Base-by-base conservation (phyloP, 441 rosid species). In the Adansonia grandidieri region DNA sequence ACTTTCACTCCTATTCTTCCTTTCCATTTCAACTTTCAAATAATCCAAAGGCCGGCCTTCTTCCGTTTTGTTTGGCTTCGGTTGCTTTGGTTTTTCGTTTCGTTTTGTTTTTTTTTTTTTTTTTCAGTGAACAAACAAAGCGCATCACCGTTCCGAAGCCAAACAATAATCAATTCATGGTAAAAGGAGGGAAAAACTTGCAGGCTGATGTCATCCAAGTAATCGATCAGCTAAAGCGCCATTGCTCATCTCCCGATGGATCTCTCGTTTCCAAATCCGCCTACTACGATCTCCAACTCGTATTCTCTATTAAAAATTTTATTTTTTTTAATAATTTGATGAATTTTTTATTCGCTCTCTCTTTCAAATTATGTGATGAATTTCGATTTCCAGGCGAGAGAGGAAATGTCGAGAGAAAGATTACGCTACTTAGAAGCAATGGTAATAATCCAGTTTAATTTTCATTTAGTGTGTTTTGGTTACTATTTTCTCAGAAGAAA, bases 141-240 rank as follows among this genome's bases (percentile, higher is more conserved):
- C 32, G 0, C 28, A 6, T 5, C 77, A 44, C 8, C 32, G 37
- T 60, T 56, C 47, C 3, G 56, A 42, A 73, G 51, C 64, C 32
- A 56, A 73, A 24, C 44, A 19, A 20, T 4, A 44, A 6, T 5
- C 8, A 48, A 19, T 28, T 80, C 65, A 93, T 93, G 98, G 97
- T 86, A 86, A 93, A 91, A 50, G 91, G 89, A 51, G 92, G 86
- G 50, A 95, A 91, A 75, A 91, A 85, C 79, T 82, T 96, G n/a
- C 93, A 94, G 82, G 85, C 93, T n/a, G 99, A 96, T 74, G 91
- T 96, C 50, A 77, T 44, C 62, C 94, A 88, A 79, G 85, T 94
- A 85, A 91, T 94, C 82, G 98, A 96, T 88, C 98, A 91, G 87
- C 88, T 96, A 75, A 97, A 96, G 85, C 97, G 99, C 60, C 99